phyloP scores from a whole-genome alignment of 1,284 basidiomycete genomes.

The Phylloboletellus chloephorus region DNA sequence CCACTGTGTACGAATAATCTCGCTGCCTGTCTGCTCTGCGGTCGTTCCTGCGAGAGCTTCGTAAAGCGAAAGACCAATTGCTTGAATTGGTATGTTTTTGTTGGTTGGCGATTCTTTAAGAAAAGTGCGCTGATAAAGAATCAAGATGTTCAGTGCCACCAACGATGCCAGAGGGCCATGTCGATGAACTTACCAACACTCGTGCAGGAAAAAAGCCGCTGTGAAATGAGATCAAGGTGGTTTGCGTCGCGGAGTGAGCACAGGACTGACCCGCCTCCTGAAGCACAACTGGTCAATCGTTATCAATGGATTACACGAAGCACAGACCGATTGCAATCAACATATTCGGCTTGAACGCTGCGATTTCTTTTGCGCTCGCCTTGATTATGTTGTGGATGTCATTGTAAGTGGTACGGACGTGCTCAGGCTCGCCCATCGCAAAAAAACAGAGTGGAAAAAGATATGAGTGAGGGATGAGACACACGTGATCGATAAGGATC shows the following conservation, averaged over 20 bases:
- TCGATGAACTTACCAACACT: conserved; percentile 59
- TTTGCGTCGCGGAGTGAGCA: conserved; percentile 8
- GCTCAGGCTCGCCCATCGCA: conserved; percentile 47
- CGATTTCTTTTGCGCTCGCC: conserved; percentile 54
- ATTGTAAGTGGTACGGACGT: conserved; percentile 73
- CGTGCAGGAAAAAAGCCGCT: conserved; percentile 94
- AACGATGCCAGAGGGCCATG: background rate
- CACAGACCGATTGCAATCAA: conserved; percentile 74
- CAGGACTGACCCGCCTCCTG: conserved; percentile 71
- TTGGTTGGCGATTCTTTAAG: conserved; percentile 69
- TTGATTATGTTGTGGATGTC: conserved; percentile 80
- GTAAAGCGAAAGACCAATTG: conserved; percentile 90
- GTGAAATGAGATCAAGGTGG: conserved; percentile 19
- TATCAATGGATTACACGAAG: conserved; percentile 1
- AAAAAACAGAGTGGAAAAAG: background rate
- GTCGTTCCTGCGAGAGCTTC: conserved; percentile 76
- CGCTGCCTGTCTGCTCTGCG: conserved; percentile 72
- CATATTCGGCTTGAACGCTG: conserved; percentile 70
- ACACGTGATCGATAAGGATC: conserved; percentile 21
- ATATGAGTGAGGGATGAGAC: background rate
- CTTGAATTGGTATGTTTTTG: conserved; percentile 83
- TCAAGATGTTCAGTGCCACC: conserved; percentile 5
- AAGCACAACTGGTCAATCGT: conserved; percentile 7
- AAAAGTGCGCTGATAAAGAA: conserved; percentile 66
- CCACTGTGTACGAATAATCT: conserved; percentile 92